Base-by-base conservation (phyloP, 805 yeast genomes). In the Yarrowia yakushimensis region DNA sequence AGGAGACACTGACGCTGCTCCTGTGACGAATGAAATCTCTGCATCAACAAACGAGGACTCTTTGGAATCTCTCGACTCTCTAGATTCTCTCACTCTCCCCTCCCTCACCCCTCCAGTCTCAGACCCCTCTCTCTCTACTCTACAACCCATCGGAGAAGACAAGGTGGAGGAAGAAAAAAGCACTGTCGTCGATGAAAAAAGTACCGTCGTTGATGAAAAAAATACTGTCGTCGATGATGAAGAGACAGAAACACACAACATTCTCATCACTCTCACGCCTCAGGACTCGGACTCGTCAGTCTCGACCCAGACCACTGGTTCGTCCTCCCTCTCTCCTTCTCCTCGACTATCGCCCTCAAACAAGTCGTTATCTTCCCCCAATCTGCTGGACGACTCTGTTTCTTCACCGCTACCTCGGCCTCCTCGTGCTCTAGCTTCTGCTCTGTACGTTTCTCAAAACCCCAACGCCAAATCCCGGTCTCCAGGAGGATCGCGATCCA, bases 391-490 rank as follows among this genome's bases (percentile, higher is more conserved):
- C 28, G 28, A 22, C 17, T 4, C 45, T 13, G 25, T 39, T 48
- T 2, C 30, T 48, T 13, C 54, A 4, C 54, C 54, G 0, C n/a
- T 48, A 22, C 55, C 39, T 4, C 55, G 12, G 1, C 55, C 55
- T 0, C 55, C 55, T 3, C 15, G 23, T 2, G 55, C 55, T 2
- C 37, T 48, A 1, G 55, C 55, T 0, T 48, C 55, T 1, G 55
- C n/a, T 2, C 37, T 48, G 9, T 48, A 48, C 22, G 55, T 48
- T 1, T 48, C 55, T 3, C 55, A 48, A 30, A 48, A 48, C 55
- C 55, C 55, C 22, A 48, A 48, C 15, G 55, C 55, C 37, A 31
- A 48, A 22, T 30, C 22, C 20, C 37, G 55, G 3, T 48, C 55
- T 0, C 55, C 55, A 3, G 55, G 39, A 1, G n/a, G 20, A 0